Evolutionary conservation across 2,329 filamentous ascomycete genomes (phyloP), one percentile per base, ranked within the genome.

Genomic region (Talaromyces pinophilus): DNA sequence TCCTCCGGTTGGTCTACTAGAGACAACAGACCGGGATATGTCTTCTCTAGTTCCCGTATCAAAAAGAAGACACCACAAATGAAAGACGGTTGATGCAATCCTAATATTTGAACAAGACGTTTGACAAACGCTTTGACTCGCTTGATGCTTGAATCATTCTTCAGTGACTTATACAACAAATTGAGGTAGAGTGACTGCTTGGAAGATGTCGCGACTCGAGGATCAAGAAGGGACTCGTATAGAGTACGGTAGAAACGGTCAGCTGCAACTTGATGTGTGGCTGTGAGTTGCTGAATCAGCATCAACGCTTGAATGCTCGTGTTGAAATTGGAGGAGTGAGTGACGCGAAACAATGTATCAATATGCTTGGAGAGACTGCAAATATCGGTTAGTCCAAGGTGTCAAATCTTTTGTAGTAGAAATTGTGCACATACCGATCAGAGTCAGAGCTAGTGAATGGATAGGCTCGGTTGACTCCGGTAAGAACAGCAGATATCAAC

Each of bases 301-400:
- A 97, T 90, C 70, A 99, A 86, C 40, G 95, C 94, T 79, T 99
- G 95, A 44, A 99, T 92, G 75, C 93, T 95, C 0, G 95, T 99
- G 81, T 98, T 99, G 85, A 99, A 98, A 79, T 99, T 99, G 65
- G 94, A 92, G 0, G 94, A 98, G 79, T 99, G 95, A 0, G 95
- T 96, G 73, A 99, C 95, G 72, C 88, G 90, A 85, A 97, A 99
- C 30, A 99, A 85, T 2, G 94, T 97, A 75, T 98, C 91, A 66
- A 99, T 87, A 74, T 99, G 94, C 67, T 90, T 88, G 74, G 96
- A 92, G 70, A 98, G 87, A 28, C 88, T 91, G 69, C 50, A 66
- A 19, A 30, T 44, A 10, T 33, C 42, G 22, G 63, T 74, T 73
- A 72, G 73, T 71, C 40, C 17, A 38, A 22, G 11, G 6, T n/a